phyloP scores from a whole-genome alignment of 2,329 filamentous ascomycete species.

The Proliferodiscus dingleyae region DNA sequence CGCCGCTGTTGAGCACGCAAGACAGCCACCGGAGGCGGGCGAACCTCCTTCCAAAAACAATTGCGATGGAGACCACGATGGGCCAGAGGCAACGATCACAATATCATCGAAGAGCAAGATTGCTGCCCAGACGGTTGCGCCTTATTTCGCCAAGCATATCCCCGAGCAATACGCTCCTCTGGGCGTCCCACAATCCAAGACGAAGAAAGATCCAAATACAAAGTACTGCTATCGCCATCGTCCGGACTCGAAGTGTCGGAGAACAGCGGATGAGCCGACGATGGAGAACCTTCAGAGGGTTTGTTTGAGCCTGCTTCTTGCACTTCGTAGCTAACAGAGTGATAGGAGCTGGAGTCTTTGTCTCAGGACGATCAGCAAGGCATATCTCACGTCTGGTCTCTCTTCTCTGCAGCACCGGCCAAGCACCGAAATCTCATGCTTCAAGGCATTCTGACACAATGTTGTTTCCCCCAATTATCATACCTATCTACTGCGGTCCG shows the following conservation, averaged over 20 bases:
- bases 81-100: slow-evolving; percentile 20
- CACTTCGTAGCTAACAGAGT: slow-evolving; percentile 9
- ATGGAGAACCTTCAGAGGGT: slow-evolving; percentile 93
- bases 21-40: slow-evolving; percentile 10
- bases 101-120: slow-evolving; percentile 26
- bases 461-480: slow-evolving; percentile 95
- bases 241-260: slow-evolving; percentile 88
- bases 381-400: slow-evolving; percentile 94
- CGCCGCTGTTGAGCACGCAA: slow-evolving; percentile 6
- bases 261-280: slow-evolving; percentile 88
- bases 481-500: slow-evolving; percentile 86
- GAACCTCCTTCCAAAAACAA: slow-evolving; percentile 25
- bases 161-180: slow-evolving; percentile 82
- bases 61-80: slow-evolving; percentile 21
- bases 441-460: slow-evolving; percentile 91
- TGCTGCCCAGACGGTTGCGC: slow-evolving; percentile 37
- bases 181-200: slow-evolving; percentile 43
- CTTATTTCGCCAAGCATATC: slow-evolving; percentile 88
- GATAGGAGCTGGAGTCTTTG: slow-evolving; percentile 73
- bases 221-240: slow-evolving; percentile 95
- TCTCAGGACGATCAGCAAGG: slow-evolving; percentile 85
- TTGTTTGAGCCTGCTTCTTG: slow-evolving; percentile 34
- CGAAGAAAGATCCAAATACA: slow-evolving; percentile 61
- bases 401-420: slow-evolving; percentile 91
- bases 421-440: slow-evolving; percentile 96